A percentile compares a stretch with the other conserved stretches of the same genome.
phyloP scores from a whole-genome alignment of 1,284 basidiomycete genomes.

The Tremellales sp. region DNA sequence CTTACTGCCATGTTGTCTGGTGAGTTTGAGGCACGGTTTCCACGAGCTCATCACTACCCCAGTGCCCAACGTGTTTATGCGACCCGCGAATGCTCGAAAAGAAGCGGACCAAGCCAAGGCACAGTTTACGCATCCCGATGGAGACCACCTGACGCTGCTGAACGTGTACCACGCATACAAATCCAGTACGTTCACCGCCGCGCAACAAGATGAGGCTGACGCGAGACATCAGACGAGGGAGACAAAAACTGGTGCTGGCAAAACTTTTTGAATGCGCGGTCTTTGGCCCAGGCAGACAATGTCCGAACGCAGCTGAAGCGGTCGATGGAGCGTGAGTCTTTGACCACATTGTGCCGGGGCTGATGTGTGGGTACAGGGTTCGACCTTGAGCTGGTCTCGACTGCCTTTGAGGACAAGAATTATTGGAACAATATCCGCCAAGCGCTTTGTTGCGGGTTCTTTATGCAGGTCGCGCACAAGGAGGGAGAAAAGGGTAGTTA shows the following conservation, averaged over 20 bases:
- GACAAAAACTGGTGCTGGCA: slow-evolving; percentile 91
- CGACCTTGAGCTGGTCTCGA: slow-evolving; percentile 76
- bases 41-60: slow-evolving; percentile 5
- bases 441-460: slow-evolving; percentile 88
- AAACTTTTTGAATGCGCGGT: slow-evolving; percentile 81
- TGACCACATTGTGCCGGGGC: slow-evolving; percentile 20
- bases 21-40: slow-evolving; percentile 42
- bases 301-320: slow-evolving; percentile 88
- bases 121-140: slow-evolving; percentile 82
- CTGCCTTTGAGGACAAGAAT: slow-evolving; percentile 67
- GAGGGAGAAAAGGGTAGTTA: slow-evolving; percentile 87
- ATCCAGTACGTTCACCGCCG: too few relatives aligned
- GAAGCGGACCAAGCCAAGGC: slow-evolving; percentile 93
- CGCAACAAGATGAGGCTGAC: too few relatives aligned
- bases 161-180: slow-evolving; percentile 96
- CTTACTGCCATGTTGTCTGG: slow-evolving; percentile 95
- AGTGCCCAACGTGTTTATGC: slow-evolving; percentile 92
- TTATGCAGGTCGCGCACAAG: slow-evolving; percentile 97
- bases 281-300: slow-evolving; percentile 88
- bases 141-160: slow-evolving; percentile 90
- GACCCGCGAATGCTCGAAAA: slow-evolving; percentile 79
- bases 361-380: too few relatives aligned
- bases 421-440: slow-evolving; percentile 77
- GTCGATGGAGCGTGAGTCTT: slow-evolving; percentile 90
- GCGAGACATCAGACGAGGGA: slow-evolving; percentile 45